A percentile compares a stretch with the other conserved stretches of the same genome.
These are phyloP conservation scores for Ogataea saltuana DNA, from an alignment of 805 yeast genomes.

Conservation along the genomic window DNA sequence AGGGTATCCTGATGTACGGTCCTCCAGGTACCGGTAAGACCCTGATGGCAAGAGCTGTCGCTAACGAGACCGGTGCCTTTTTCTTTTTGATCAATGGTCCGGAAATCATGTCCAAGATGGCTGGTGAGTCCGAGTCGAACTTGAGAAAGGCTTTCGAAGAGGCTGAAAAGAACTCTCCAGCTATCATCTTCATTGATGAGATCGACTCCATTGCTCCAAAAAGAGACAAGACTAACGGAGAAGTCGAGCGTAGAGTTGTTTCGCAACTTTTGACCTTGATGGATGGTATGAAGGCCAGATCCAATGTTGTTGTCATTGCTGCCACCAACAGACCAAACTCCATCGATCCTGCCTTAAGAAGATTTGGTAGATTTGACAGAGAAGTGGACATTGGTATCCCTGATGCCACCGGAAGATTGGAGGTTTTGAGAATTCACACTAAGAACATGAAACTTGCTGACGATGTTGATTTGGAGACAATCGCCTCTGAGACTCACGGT, in stretches of 20 bases:
- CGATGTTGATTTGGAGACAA: slow-evolving; percentile 92
- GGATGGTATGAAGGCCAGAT: slow-evolving; percentile 99
- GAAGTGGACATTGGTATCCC: slow-evolving; percentile 92
- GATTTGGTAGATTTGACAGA: slow-evolving; percentile 84
- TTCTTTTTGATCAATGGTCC: slow-evolving; percentile 98
- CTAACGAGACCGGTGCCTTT: slow-evolving; percentile 98
- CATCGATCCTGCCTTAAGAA: slow-evolving; percentile 81
- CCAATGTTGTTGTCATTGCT: slow-evolving; percentile 96
- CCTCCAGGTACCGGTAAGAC: slow-evolving; percentile 99
- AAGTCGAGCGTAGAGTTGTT: slow-evolving; percentile 98
- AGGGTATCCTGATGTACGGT: slow-evolving; percentile 97
- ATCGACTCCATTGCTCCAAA: slow-evolving; percentile 99
- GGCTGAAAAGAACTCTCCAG: slow-evolving; percentile 98
- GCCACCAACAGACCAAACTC: slow-evolving; percentile 92
- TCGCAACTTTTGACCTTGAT: slow-evolving; percentile 94
- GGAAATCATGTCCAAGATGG: slow-evolving; percentile 99
- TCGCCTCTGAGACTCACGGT: slow-evolving; percentile 98
- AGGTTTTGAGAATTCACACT: slow-evolving; percentile 94
- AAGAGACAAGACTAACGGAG: slow-evolving; percentile 99
- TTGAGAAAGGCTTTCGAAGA: slow-evolving; percentile 98
- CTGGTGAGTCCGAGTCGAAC: slow-evolving; percentile 98
- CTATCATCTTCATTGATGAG: slow-evolving; percentile 97
- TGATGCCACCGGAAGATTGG: slow-evolving; percentile 97
- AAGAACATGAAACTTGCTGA: slow-evolving; percentile 96
- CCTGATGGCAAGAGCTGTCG: slow-evolving; percentile 99